A percentile compares a stretch with the other conserved stretches of the same genome.
These are phyloP conservation scores for Rhypophila decipiens DNA, from an alignment of 495 filamentous ascomycete species.

Conservation along the genomic window DNA sequence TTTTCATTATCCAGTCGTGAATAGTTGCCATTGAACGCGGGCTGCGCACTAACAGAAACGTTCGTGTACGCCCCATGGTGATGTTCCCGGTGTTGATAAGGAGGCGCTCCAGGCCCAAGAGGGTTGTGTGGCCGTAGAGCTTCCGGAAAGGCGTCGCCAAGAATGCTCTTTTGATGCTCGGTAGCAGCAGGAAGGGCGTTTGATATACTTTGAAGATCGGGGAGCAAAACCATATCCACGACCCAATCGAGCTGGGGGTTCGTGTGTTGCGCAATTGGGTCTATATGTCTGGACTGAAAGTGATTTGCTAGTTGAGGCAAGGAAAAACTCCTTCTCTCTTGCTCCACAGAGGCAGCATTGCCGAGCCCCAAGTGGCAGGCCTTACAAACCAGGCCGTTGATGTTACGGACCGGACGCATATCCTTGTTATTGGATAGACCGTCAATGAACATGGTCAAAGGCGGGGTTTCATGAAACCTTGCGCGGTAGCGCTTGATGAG, in stretches of 20 bases:
- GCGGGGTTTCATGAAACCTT: constrained; percentile 49
- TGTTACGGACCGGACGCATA: constrained; percentile 61
- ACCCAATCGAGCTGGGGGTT: constrained; percentile 51
- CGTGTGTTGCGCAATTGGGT: constrained; percentile 21
- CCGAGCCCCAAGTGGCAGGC: constrained; percentile 42
- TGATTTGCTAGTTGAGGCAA: constrained; percentile 59
- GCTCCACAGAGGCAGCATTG: constrained; percentile 23
- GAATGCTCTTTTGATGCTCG: constrained; percentile 51
- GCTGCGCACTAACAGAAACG: no score
- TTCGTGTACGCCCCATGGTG: not conserved
- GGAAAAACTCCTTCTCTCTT: constrained; percentile 48
- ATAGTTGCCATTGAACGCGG: no score
- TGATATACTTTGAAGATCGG: constrained; percentile 44
- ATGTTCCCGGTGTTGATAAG: constrained; percentile 2
- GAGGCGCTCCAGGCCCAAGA: not conserved
- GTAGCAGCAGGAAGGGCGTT: constrained; percentile 35
- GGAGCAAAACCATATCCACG: constrained; percentile 63
- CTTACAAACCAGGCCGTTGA: constrained; percentile 60
- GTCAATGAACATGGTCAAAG: constrained; percentile 57
- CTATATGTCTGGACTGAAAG: constrained; percentile 56
- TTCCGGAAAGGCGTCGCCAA: constrained; percentile 53
- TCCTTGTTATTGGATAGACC: constrained; percentile 57
- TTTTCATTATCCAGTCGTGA: no score
- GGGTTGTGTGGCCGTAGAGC: constrained; percentile 13
- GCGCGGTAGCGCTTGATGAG: constrained; percentile 46